Percentiles rank a stretch among this genome's conserved stretches.
Conservation (phyloP, 306 rosid species). For the Boehmeria nivea region DNA sequence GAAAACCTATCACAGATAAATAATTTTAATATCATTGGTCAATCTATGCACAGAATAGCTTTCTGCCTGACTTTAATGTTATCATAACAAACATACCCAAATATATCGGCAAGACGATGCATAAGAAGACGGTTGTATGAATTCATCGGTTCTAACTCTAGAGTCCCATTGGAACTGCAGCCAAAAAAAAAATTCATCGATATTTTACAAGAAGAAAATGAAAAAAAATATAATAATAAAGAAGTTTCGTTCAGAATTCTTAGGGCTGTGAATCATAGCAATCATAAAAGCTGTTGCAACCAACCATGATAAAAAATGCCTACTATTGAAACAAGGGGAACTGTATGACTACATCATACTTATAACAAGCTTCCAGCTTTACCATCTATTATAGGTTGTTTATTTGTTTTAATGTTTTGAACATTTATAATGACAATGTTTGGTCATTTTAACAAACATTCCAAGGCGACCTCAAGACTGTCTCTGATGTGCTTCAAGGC, state of each 20-base stretch:
- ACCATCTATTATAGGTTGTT: too few species aligned
- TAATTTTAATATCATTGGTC: constrained; percentile 8
- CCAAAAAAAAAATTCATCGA: not conserved
- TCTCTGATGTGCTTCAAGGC: not conserved
- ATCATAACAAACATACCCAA: constrained; percentile 53
- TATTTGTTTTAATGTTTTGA: not conserved
- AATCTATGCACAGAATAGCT: not conserved
- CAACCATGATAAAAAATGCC: too few species aligned
- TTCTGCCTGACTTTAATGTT: not conserved
- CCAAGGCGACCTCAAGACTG: not conserved
- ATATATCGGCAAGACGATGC: constrained; percentile 98
- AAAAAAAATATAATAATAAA: too few species aligned
- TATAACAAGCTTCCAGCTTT: not conserved
- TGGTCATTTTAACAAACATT: not conserved
- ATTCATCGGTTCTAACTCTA: constrained; percentile 94
- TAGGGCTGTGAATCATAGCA: too few species aligned
- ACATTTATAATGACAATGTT: not conserved
- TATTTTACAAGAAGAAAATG: too few species aligned
- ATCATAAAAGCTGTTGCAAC: too few species aligned
- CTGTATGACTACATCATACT: not conserved
- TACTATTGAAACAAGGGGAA: too few species aligned
- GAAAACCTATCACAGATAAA: constrained; percentile 54
- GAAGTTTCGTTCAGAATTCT: too few species aligned
- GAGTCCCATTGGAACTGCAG: constrained; percentile 68
- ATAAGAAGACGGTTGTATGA: constrained; percentile 91